phyloP scores from a whole-genome alignment of 805 yeast genomes.

The Saccharomyces paradoxus region DNA sequence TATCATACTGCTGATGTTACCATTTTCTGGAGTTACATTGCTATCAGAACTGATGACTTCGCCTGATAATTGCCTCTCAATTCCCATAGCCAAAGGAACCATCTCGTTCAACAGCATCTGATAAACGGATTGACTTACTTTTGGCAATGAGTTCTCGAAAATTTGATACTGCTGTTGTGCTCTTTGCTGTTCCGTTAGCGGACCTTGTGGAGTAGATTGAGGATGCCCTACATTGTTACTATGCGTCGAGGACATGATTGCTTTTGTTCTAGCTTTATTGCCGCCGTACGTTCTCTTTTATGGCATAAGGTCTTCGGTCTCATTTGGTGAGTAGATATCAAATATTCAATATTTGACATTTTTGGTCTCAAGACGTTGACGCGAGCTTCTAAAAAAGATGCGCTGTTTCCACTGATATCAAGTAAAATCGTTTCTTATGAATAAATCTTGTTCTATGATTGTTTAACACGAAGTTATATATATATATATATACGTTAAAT shows the following conservation, averaged over 20 bases:
- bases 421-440: no score
- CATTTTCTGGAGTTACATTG: slow-evolving; percentile 13
- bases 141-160: slow-evolving; percentile 28
- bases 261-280: not conserved
- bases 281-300: not conserved
- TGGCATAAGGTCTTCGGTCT: not conserved
- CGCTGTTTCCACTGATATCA: not conserved
- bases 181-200: slow-evolving; percentile 17
- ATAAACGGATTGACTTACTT: slow-evolving; percentile 48
- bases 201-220: slow-evolving; percentile 2
- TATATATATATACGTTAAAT: not conserved
- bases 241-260: not conserved
- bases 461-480: not conserved
- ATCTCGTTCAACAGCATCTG: slow-evolving; percentile 67
- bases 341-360: not conserved
- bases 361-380: not conserved
- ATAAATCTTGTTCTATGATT: not conserved
- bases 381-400: not conserved
- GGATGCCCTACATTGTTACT: not conserved
- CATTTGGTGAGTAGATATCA: not conserved
- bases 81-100: slow-evolving; percentile 62
- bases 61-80: slow-evolving; percentile 39
- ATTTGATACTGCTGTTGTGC: slow-evolving; percentile 23
- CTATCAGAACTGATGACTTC: not conserved
- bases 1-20: slow-evolving; percentile 4